phyloP scores from a whole-genome alignment of 371 early-diverging fungal genomes.

The Mucor plumbeus region DNA sequence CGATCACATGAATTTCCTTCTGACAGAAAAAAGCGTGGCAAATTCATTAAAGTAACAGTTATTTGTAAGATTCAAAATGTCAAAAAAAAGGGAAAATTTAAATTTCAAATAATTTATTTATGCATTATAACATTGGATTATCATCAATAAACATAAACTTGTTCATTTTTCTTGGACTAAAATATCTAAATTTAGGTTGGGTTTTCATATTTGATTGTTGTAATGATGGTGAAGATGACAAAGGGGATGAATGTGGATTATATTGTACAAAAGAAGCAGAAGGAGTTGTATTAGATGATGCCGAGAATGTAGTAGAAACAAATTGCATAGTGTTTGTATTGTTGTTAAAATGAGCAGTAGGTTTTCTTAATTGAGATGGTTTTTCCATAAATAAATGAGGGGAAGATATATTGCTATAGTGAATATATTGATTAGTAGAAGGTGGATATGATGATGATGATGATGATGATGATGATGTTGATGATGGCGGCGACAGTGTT shows the following conservation, averaged over 20 bases:
- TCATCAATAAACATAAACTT: constrained; percentile 56
- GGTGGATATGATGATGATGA: background rate
- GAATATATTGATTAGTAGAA: background rate
- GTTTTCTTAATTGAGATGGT: background rate
- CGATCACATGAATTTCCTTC: too few relatives aligned
- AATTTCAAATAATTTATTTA: background rate
- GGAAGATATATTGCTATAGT: background rate
- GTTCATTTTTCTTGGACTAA: constrained; percentile 56
- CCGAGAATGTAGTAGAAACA: constrained; percentile 4
- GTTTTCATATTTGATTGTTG: constrained; percentile 23
- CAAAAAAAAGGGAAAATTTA: too few relatives aligned
- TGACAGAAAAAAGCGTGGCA: too few relatives aligned
- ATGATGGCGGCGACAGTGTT: background rate
- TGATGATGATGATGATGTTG: too few relatives aligned
- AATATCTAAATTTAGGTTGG: constrained; percentile 52
- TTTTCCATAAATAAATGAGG: constrained; percentile 5
- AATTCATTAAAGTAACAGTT: too few relatives aligned
- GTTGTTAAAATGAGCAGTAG: background rate
- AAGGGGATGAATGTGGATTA: constrained; percentile 15
- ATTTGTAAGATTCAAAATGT: too few relatives aligned
- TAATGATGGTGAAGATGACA: background rate
- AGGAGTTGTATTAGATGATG: constrained; percentile 6
- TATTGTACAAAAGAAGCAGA: constrained; percentile 16
- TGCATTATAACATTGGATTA: constrained; percentile 29
- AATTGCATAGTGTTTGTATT: constrained; percentile 9